These are phyloP conservation scores for Euclidium syriacum DNA, from an alignment of 345 rosid genomes.

Conservation along the genomic window DNA sequence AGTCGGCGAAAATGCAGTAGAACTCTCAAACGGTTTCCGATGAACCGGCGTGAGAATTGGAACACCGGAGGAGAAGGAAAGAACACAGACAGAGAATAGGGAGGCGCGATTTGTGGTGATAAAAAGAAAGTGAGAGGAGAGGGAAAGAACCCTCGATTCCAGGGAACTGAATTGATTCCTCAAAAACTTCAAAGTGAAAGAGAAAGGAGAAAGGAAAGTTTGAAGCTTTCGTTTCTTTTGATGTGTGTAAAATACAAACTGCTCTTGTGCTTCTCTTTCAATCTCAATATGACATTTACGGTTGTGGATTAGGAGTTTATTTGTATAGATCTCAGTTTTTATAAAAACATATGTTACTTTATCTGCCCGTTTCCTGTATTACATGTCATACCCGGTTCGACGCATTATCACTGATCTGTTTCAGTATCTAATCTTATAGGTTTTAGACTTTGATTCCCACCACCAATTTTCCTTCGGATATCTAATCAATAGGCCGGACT, in stretches of 20 bases:
- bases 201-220: conserved; percentile 33
- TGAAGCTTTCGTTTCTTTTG: conserved; percentile 31
- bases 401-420: no score
- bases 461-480: no score
- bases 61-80: background rate
- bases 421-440: no score
- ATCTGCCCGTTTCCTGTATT: no score
- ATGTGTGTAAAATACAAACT: conserved; percentile 14
- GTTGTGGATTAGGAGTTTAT: no score
- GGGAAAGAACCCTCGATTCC: conserved; percentile 23
- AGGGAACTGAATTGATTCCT: conserved; percentile 15
- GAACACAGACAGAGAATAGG: no score
- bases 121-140: conserved; percentile 8
- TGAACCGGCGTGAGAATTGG: conserved; percentile 2
- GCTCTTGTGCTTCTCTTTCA: conserved; percentile 10
- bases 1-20: background rate
- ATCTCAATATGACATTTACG: no score
- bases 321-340: no score
- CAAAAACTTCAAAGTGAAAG: conserved; percentile 19
- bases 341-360: no score
- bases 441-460: no score
- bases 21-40: background rate
- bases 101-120: conserved; percentile 11
- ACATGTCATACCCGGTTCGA: no score
- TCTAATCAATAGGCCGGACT: no score